phyloP scores from a whole-genome alignment of 176 grass and related monocot genomes.

The Oryza australiensis region DNA sequence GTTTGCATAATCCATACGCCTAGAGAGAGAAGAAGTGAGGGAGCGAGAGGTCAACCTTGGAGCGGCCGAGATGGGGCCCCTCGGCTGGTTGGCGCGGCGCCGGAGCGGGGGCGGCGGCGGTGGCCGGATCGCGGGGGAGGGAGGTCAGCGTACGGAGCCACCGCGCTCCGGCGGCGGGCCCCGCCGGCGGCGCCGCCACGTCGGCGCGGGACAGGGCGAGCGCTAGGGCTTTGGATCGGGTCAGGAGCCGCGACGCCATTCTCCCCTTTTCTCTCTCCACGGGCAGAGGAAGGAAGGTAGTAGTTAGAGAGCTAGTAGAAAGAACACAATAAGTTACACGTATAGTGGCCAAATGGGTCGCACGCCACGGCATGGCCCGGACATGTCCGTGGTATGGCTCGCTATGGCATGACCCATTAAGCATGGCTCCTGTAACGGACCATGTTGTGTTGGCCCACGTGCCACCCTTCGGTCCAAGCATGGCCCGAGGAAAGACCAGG shows the following conservation, averaged over 20 bases:
- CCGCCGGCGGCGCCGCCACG: background rate
- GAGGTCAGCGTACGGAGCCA: constrained; percentile 27
- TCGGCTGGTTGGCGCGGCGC: constrained; percentile 12
- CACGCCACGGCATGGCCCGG: too few species aligned
- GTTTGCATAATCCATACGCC: background rate
- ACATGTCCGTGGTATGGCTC: too few species aligned
- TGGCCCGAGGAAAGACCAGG: too few species aligned
- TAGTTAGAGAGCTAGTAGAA: background rate
- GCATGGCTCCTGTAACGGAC: too few species aligned
- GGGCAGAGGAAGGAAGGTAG: background rate
- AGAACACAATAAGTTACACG: too few species aligned
- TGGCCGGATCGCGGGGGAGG: constrained; percentile 32
- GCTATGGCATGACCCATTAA: too few species aligned
- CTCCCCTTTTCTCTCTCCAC: background rate
- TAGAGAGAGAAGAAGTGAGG: background rate
- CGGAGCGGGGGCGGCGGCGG: background rate
- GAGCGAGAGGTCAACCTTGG: constrained; percentile 41
- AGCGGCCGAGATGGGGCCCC: constrained; percentile 28
- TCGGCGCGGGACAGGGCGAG: constrained; percentile 29
- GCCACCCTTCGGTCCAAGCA: too few species aligned
- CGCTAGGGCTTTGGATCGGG: constrained; percentile 50
- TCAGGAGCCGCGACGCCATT: constrained; percentile 52
- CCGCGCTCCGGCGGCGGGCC: background rate
- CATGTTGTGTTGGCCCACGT: too few species aligned
- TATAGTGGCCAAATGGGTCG: too few species aligned